phyloP scores from a whole-genome alignment of 331 rosid genomes.

The Telfairia occidentalis region DNA sequence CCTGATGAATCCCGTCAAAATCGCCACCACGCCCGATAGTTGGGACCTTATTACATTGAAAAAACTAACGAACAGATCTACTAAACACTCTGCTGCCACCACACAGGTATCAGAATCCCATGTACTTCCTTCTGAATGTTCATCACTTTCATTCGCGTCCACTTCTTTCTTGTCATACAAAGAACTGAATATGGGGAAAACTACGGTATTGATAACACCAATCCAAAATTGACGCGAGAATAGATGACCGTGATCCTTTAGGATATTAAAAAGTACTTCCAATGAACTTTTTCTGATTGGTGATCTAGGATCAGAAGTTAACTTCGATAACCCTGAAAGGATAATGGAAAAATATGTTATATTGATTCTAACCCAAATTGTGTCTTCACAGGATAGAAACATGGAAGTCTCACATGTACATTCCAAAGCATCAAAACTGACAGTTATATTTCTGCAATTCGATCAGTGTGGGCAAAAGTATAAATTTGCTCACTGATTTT shows the following conservation, averaged over 20 bases:
- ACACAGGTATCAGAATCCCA: conserved; percentile 89
- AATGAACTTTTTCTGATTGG: conserved; percentile 92
- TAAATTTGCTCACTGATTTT: background rate
- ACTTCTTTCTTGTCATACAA: conserved; percentile 35
- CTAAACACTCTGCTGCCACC: conserved; percentile 73
- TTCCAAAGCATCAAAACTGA: background rate
- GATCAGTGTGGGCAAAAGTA: background rate
- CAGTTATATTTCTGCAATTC: background rate
- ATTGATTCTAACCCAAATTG: background rate
- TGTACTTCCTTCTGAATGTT: conserved; percentile 46
- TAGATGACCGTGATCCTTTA: conserved; percentile 95
- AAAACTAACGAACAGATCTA: conserved; percentile 63
- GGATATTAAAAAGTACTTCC: conserved; percentile 92
- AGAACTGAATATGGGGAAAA: conserved; percentile 60
- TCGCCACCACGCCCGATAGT: conserved; percentile 60
- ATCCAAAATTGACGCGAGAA: conserved; percentile 73
- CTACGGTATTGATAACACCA: conserved; percentile 53
- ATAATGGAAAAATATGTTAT: background rate
- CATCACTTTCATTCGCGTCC: conserved; percentile 26
- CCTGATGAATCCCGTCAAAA: conserved; percentile 61
- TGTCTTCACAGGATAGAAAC: background rate
- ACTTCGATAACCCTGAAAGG: conserved; percentile 74
- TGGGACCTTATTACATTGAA: conserved; percentile 63
- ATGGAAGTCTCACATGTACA: background rate
- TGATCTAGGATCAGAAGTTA: conserved; percentile 82